A percentile compares a stretch with the other conserved stretches of the same genome.
Conservation (phyloP, 805 yeast genomes). For the Monosporozyma unispora region DNA sequence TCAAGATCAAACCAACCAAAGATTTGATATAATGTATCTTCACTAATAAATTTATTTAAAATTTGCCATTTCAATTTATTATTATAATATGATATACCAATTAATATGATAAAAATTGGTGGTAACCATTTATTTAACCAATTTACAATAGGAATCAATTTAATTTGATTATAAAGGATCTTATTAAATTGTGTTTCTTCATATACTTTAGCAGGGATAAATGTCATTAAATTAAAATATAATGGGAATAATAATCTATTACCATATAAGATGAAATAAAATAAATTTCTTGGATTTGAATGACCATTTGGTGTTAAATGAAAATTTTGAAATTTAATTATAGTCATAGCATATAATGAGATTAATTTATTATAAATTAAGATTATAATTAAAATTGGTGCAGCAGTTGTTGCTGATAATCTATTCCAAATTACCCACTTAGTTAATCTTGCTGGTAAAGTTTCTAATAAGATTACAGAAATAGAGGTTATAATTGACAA, state of each 20-base stretch:
- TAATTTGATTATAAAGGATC: constrained; percentile 19
- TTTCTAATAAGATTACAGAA: constrained; percentile 17
- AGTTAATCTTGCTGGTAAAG: constrained; percentile 21
- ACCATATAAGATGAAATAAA: constrained; percentile 27
- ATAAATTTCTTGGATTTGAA: constrained; percentile 27
- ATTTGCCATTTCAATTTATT: constrained; percentile 23
- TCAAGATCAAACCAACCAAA: constrained; percentile 27
- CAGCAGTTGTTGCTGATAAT: constrained; percentile 15
- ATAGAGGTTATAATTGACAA: constrained; percentile 13
- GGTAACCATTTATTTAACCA: constrained; percentile 24
- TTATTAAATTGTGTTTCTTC: constrained; percentile 4
- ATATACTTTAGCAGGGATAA: constrained; percentile 13
- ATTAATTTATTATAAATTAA: constrained; percentile 22
- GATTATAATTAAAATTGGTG: constrained; percentile 15
- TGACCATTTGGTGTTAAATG: constrained; percentile 28
- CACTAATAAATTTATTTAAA: constrained; percentile 23
- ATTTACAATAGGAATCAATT: constrained; percentile 23
- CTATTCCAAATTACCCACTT: constrained; percentile 17
- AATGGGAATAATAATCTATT: constrained; percentile 28
- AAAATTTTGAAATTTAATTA: constrained; percentile 26
- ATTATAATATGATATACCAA: constrained; percentile 14
- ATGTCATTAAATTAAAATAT: constrained; percentile 27
- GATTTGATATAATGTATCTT: constrained; percentile 28
- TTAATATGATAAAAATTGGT: constrained; percentile 17
- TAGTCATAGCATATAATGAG: constrained; percentile 28